Evolutionary conservation across 345 rosid species (phyloP).

Genomic region (Citrus sp.): DNA sequence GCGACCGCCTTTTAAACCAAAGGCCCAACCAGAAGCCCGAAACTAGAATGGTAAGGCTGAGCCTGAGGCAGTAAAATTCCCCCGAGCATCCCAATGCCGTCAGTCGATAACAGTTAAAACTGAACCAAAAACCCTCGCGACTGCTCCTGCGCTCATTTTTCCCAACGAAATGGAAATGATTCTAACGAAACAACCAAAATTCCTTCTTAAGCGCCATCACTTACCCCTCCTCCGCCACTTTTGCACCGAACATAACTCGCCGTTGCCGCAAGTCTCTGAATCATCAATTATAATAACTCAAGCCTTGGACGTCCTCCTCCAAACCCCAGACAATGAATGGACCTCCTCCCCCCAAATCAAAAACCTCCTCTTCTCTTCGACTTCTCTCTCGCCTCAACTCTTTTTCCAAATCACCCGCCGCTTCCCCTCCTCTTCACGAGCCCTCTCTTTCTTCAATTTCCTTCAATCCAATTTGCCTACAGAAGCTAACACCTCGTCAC

Average conservation of each 20-base stretch:
- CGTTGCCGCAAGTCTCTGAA: slow-evolving; percentile 9
- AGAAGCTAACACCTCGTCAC: slow-evolving; percentile 19
- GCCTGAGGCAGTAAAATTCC: too few relatives aligned
- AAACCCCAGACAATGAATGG: slow-evolving; percentile 58
- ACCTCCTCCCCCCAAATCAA: slow-evolving; percentile 32
- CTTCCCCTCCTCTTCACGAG: slow-evolving; percentile 47
- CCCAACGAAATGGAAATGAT: slow-evolving; percentile 9
- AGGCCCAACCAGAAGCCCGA: too few relatives aligned
- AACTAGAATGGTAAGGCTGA: too few relatives aligned
- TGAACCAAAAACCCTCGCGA: too few relatives aligned
- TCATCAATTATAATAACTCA: slow-evolving; percentile 30
- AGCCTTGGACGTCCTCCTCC: slow-evolving; percentile 40
- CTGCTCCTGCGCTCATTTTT: neutral
- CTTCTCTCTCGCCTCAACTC: slow-evolving; percentile 30
- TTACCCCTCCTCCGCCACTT: slow-evolving; percentile 21
- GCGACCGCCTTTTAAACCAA: too few relatives aligned
- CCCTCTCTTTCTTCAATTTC: slow-evolving; percentile 55
- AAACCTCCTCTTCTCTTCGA: slow-evolving; percentile 40
- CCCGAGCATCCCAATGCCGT: neutral
- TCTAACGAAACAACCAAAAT: slow-evolving; percentile 23
- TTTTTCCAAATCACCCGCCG: slow-evolving; percentile 49
- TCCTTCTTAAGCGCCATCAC: slow-evolving; percentile 11
- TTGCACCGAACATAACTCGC: slow-evolving; percentile 21
- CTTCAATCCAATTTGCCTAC: slow-evolving; percentile 33
- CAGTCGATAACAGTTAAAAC: neutral